Evolutionary conservation across 108 stramenopile genomes (phyloP), one percentile per base, ranked within the genome.

Genomic region (Discostella pseudostelligera): DNA sequence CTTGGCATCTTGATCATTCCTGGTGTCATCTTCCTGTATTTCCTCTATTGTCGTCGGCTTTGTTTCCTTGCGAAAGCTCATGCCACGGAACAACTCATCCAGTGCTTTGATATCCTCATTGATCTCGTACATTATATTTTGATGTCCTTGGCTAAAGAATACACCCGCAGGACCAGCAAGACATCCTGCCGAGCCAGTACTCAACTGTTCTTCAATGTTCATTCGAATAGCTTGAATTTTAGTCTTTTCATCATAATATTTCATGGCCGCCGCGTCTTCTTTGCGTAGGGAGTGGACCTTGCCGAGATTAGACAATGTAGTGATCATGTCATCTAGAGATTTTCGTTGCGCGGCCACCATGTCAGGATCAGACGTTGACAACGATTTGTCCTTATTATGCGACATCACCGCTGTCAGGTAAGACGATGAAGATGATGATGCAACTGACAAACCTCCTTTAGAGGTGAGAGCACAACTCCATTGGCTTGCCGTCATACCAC

Each of bases 81-180:
- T 87, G 20, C 83, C 85, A 28, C 81, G 81, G 59, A 90, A 90
- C 47, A 90, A 56, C 46, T 90, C 89, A 67, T 87, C 89, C 39
- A 90, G 56, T n/a, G 89, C 89, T 45, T 82, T 82, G 40, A 90
- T 80, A 61, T 90, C 89, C 70, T 90, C 89, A 53, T 85, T 87
- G 65, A 90, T 84, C 62, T 90, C 89, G 39, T 59, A 69, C 86
- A 90, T 83, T 10, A 87, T 82, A 28, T 62, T 82, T 20, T 82
- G 71, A 42, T 82, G 79, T 0, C 70, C 71, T 53, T 51, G 75
- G 22, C 28, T 46, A 44, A 62, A 67, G 56, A 64, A 69, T 17
- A 73, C 25, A 25, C 74, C 76, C 10, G 79, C 62, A 13, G 29
- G 68, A 57, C 36, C 64, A 62, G 20, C 60, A 29, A 59, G 68